Evolutionary conservation across 495 filamentous ascomycete species (phyloP).

Genomic region (Xylaria castorea): DNA sequence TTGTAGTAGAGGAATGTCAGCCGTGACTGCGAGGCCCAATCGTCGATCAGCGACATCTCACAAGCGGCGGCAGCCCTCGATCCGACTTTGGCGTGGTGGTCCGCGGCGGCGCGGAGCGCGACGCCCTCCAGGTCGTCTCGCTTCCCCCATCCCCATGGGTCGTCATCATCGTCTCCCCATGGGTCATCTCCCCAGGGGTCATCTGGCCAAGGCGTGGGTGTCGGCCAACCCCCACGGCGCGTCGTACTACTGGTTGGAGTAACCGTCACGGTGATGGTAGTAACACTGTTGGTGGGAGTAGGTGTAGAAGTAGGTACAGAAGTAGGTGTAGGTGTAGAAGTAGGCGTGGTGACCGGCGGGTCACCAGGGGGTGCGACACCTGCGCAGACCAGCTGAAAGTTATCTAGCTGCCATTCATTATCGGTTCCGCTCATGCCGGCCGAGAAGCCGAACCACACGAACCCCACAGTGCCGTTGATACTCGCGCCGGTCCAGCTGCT

Average conservation of each 20-base stretch:
- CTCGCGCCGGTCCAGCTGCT: conserved; percentile 59
- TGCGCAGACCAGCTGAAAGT: conserved; percentile 59
- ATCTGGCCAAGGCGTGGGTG: conserved; percentile 15
- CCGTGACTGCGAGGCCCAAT: conserved; percentile 68
- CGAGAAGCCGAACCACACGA: conserved; percentile 61
- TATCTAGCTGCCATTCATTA: conserved; percentile 57
- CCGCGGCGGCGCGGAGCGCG: conserved; percentile 27
- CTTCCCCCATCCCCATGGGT: conserved; percentile 19
- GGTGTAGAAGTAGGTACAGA: neutral
- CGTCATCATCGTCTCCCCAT: conserved; percentile 21
- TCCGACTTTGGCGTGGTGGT: neutral
- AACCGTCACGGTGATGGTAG: conserved; percentile 31
- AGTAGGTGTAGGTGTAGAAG: conserved; percentile 11
- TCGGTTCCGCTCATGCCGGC: conserved; percentile 43
- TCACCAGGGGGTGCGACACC: conserved; percentile 32
- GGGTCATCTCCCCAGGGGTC: conserved; percentile 35
- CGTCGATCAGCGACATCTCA: conserved; percentile 62
- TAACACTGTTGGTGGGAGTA: conserved; percentile 1
- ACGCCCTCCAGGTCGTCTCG: conserved; percentile 28
- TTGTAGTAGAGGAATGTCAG: conserved; percentile 71
- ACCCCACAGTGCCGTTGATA: conserved; percentile 55
- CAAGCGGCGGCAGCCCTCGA: conserved; percentile 46
- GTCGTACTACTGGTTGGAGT: conserved; percentile 28
- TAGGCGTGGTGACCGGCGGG: conserved; percentile 30
- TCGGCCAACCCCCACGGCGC: neutral